Conservation (phyloP, 1,284 basidiomycete species). For the Ustilago curta region DNA sequence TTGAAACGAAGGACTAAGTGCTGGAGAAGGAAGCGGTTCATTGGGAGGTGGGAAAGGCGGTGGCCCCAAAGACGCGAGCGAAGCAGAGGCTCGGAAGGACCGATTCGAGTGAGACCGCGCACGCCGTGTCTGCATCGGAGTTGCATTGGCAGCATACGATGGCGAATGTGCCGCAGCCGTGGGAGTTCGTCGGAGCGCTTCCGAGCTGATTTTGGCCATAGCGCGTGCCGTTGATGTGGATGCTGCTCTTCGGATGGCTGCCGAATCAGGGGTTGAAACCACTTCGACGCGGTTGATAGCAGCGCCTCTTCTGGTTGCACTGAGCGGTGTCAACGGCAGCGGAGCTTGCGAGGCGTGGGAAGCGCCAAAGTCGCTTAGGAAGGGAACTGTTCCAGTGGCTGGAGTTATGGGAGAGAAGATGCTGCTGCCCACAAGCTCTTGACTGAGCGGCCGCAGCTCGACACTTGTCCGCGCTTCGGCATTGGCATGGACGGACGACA, state of each 20-base stretch:
- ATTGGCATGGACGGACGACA: neutral
- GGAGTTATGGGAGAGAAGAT: conserved; percentile 51
- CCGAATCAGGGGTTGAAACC: conserved; percentile 14
- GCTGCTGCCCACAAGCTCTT: conserved; percentile 27
- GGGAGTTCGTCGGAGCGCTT: conserved; percentile 35
- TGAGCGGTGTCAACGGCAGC: conserved; percentile 45
- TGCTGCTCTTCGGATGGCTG: conserved; percentile 27
- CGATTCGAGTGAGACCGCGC: conserved; percentile 33
- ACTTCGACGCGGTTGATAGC: conserved; percentile 18
- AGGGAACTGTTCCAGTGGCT: conserved; percentile 9
- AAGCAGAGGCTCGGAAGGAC: conserved; percentile 35
- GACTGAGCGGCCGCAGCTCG: conserved; percentile 11
- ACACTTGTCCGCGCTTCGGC: neutral
- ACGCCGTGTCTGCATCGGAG: conserved; percentile 28
- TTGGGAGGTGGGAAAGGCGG: conserved; percentile 50
- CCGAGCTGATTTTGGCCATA: conserved; percentile 13
- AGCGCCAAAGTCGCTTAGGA: conserved; percentile 3
- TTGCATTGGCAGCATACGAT: conserved; percentile 8
- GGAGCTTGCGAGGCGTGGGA: conserved; percentile 21
- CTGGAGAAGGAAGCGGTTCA: conserved; percentile 42
- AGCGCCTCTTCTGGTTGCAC: conserved; percentile 46
- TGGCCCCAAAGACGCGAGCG: conserved; percentile 33
- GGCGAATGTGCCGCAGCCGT: conserved; percentile 18
- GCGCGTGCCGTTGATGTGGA: conserved; percentile 24
- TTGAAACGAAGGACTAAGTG: conserved; percentile 35